Conservation (phyloP, 371 early-diverging fungal species). For the Coemansia sp. region DNA sequence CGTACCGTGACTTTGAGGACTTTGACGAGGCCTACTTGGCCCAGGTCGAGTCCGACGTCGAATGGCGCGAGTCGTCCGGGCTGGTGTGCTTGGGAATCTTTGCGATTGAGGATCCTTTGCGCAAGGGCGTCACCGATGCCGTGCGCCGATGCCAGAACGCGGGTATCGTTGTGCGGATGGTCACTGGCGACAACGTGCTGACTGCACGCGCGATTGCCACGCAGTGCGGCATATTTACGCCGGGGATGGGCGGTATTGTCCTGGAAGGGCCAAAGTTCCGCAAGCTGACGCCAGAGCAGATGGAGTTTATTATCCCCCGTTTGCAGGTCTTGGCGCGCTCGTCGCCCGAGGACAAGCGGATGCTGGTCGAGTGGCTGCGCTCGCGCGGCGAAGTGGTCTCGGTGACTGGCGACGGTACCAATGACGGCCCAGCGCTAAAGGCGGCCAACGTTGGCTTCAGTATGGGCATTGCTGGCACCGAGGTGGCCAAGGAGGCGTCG, state of each 20-base stretch:
- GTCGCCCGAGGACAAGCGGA: conserved; percentile 91
- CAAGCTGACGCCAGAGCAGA: conserved; percentile 71
- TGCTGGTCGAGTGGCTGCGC: conserved; percentile 84
- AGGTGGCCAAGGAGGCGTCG: conserved; percentile 97
- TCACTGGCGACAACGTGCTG: conserved; percentile 93
- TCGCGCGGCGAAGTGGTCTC: conserved; percentile 94
- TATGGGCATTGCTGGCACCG: conserved; percentile 98
- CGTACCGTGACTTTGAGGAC: conserved; percentile 75
- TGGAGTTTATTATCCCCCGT: conserved; percentile 78
- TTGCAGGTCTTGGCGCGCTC: conserved; percentile 93
- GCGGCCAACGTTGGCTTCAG: conserved; percentile 96
- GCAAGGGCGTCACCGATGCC: conserved; percentile 86
- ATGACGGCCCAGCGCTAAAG: conserved; percentile 96
- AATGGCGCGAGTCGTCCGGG: conserved; percentile 50
- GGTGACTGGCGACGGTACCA: conserved; percentile 98
- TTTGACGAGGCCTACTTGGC: conserved; percentile 54
- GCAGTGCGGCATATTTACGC: conserved; percentile 77
- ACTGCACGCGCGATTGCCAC: conserved; percentile 93
- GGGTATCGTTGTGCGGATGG: conserved; percentile 93
- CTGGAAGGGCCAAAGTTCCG: conserved; percentile 95
- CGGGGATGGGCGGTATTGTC: conserved; percentile 78
- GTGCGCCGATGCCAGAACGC: conserved; percentile 81
- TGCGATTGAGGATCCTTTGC: conserved; percentile 93
- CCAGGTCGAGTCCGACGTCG: conserved; percentile 46
- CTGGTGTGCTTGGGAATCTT: conserved; percentile 82